A percentile compares a stretch with the other conserved stretches of the same genome.
These are phyloP conservation scores for Termitomyces bulborhizus DNA, from an alignment of 768 basidiomycete genomes.

Conservation along the genomic window DNA sequence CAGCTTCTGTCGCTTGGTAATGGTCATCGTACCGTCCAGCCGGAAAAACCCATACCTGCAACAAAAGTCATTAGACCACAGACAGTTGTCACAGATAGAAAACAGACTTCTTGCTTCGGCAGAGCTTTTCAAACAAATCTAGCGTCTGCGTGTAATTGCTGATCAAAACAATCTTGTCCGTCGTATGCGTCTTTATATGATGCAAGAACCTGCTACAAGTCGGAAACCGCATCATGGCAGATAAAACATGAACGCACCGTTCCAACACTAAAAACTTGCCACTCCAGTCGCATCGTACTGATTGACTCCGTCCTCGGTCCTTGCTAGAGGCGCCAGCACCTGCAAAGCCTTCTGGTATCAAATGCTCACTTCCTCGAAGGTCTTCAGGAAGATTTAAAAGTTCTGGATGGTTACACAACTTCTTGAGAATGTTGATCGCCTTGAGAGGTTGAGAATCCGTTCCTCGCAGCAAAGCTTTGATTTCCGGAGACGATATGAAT, in stretches of 20 bases:
- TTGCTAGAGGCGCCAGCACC: conserved; percentile 43
- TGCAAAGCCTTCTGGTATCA: conserved; percentile 80
- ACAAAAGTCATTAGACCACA: not conserved
- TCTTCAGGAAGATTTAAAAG: conserved; percentile 82
- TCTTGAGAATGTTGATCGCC: conserved; percentile 91
- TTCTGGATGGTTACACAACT: conserved; percentile 94
- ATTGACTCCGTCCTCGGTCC: conserved; percentile 37
- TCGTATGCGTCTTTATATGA: conserved; percentile 73
- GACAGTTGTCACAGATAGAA: not conserved
- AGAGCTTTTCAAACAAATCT: conserved; percentile 87
- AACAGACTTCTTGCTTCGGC: conserved; percentile 74
- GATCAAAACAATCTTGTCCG: conserved; percentile 94
- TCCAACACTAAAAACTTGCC: conserved; percentile 95
- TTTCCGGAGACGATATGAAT: conserved; percentile 91
- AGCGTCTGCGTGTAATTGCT: conserved; percentile 96
- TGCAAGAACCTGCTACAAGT: conserved; percentile 65
- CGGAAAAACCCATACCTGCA: conserved; percentile 83
- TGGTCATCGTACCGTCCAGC: conserved; percentile 92
- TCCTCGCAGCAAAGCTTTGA: conserved; percentile 83
- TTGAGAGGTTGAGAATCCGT: conserved; percentile 90
- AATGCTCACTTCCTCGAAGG: conserved; percentile 70
- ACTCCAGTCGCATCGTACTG: conserved; percentile 74
- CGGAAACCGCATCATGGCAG: not conserved
- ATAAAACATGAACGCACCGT: conserved; percentile 38
- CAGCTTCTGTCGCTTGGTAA: conserved; percentile 88